These are phyloP conservation scores for Coelastrella sp. DNA, from an alignment of 139 green algal genomes.

Conservation along the genomic window DNA sequence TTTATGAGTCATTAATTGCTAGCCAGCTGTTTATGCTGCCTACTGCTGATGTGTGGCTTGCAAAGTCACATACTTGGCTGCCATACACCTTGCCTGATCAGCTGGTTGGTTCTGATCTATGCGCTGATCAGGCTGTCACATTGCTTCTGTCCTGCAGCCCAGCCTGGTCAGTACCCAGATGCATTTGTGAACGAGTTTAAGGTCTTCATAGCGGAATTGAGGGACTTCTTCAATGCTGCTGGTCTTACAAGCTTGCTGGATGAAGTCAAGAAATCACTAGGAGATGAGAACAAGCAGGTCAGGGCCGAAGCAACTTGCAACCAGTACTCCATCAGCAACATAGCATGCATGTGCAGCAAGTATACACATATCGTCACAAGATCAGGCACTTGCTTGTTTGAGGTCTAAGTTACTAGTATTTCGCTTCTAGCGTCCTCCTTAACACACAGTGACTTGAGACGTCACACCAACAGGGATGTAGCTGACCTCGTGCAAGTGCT, in stretches of 20 bases:
- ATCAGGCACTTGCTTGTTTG: no score
- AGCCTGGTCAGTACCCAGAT: slow-evolving; percentile 70
- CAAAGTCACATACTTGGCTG: neutral
- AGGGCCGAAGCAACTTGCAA: neutral
- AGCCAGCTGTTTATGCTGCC: neutral
- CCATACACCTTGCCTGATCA: no score
- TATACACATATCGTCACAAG: neutral
- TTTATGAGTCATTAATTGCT: no score
- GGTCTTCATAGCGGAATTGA: slow-evolving; percentile 92
- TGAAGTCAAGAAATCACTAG: neutral
- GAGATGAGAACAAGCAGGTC: slow-evolving; percentile 62
- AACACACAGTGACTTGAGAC: no score
- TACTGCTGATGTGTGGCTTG: neutral
- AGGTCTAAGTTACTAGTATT: no score
- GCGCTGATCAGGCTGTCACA: neutral
- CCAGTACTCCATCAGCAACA: neutral
- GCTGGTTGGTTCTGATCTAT: neutral
- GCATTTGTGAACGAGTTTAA: slow-evolving; percentile 93
- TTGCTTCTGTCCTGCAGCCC: neutral
- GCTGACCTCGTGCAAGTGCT: no score
- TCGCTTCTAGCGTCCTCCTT: no score
- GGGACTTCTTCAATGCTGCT: slow-evolving; percentile 97
- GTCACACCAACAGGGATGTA: no score
- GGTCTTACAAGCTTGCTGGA: slow-evolving; percentile 15
- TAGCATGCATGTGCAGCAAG: neutral